Percentiles rank a stretch among this genome's conserved stretches.
These are phyloP conservation scores for Monosporascus sp. DNA, from an alignment of 2,329 filamentous ascomycete species.

Conservation along the genomic window DNA sequence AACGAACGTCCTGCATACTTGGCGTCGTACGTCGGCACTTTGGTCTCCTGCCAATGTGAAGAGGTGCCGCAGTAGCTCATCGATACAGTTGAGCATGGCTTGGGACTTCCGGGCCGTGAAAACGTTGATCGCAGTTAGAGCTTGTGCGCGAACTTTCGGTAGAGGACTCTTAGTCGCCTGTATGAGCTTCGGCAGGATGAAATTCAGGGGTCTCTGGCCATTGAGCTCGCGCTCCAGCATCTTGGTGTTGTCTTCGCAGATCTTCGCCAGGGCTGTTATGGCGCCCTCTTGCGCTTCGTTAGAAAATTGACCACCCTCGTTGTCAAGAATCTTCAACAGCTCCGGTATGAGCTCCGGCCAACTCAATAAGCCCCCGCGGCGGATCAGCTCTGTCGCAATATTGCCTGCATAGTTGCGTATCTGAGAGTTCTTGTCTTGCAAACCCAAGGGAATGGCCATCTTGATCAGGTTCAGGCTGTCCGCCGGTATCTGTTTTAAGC, in stretches of 20 bases:
- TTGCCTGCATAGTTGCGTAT: conserved; percentile 88
- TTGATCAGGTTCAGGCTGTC: conserved; percentile 72
- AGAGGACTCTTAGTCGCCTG: conserved; percentile 74
- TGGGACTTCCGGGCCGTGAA: conserved; percentile 84
- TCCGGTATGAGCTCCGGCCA: conserved; percentile 91
- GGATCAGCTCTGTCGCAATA: conserved; percentile 88
- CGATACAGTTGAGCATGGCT: conserved; percentile 74
- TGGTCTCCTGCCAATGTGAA: conserved; percentile 75
- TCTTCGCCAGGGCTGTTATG: conserved; percentile 88
- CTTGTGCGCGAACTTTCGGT: conserved; percentile 71
- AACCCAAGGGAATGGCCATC: conserved; percentile 67
- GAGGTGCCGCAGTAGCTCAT: conserved; percentile 74
- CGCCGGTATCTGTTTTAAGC: conserved; percentile 71
- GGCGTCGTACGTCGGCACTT: conserved; percentile 77
- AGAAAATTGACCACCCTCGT: conserved; percentile 62
- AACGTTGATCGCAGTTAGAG: conserved; percentile 81
- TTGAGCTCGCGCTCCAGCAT: conserved; percentile 82
- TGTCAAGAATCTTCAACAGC: conserved; percentile 71
- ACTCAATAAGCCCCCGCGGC: conserved; percentile 74
- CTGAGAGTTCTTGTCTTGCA: conserved; percentile 76
- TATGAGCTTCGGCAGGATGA: conserved; percentile 86
- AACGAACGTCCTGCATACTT: conserved; percentile 90
- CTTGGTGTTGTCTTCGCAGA: conserved; percentile 93
- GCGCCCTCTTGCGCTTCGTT: conserved; percentile 81
- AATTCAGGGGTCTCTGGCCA: conserved; percentile 79